phyloP scores from a whole-genome alignment of 1,284 basidiomycete species.

The Pholiota adiposa region DNA sequence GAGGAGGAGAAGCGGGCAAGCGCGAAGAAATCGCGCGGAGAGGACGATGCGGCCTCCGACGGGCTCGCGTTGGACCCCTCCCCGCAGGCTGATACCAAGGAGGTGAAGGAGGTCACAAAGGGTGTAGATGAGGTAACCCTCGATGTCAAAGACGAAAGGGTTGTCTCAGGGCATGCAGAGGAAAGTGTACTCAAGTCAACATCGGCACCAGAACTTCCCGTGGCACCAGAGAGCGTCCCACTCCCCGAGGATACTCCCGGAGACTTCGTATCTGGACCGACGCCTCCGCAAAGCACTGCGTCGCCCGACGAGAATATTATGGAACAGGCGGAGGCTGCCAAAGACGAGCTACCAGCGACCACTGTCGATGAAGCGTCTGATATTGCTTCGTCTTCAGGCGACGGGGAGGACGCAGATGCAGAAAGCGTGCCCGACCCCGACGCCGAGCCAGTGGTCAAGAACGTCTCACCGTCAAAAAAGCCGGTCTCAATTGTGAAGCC shows the following conservation, averaged over 20 bases:
- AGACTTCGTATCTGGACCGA: constrained; percentile 27
- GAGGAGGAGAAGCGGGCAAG: constrained; percentile 47
- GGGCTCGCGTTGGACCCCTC: constrained; percentile 23
- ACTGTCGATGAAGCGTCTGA: constrained; percentile 10
- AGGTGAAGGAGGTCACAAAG: constrained; percentile 68
- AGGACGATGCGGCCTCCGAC: constrained; percentile 28
- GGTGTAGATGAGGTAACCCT: constrained; percentile 73
- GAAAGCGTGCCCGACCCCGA: neutral
- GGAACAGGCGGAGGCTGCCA: neutral
- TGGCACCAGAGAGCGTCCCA: constrained; percentile 51
- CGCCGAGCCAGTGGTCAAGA: neutral
- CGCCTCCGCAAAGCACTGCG: constrained; percentile 12
- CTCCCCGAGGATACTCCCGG: constrained; percentile 51
- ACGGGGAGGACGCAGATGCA: constrained; percentile 2
- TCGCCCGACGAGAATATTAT: constrained; percentile 4
- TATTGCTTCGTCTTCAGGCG: constrained; percentile 13
- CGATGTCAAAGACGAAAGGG: constrained; percentile 40
- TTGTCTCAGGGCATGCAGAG: constrained; percentile 9
- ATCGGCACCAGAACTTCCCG: neutral
- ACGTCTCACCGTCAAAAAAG: neutral
- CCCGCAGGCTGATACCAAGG: constrained; percentile 44
- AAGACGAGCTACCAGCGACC: neutral
- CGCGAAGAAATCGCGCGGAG: constrained; percentile 46
- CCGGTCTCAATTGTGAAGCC: neutral
- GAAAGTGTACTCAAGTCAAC: constrained; percentile 9